These are phyloP conservation scores for Fragaria ananassa DNA, from an alignment of 306 rosid species.

Conservation along the genomic window DNA sequence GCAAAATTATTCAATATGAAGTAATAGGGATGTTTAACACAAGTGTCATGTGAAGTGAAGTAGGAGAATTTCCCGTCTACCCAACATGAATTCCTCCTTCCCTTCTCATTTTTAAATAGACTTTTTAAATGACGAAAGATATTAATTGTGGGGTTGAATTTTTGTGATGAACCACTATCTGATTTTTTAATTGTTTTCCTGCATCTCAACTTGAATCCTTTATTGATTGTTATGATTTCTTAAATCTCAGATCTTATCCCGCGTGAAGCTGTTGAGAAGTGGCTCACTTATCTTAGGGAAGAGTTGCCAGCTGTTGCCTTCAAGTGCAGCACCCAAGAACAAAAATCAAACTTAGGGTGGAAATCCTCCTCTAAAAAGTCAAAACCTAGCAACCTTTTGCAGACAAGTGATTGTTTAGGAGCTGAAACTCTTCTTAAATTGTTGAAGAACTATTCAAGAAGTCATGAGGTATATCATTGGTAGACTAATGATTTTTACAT, in stretches of 20 bases:
- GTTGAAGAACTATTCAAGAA: slow-evolving; percentile 94
- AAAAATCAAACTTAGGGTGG: slow-evolving; percentile 90
- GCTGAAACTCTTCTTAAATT: slow-evolving; percentile 89
- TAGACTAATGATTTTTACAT: background rate
- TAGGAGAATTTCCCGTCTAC: background rate
- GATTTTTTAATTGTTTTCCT: background rate
- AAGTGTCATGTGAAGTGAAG: background rate
- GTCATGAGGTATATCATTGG: slow-evolving; percentile 60
- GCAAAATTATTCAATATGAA: background rate
- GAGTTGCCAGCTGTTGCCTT: slow-evolving; percentile 96
- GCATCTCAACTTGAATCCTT: background rate
- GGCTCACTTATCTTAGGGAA: slow-evolving; percentile 93
- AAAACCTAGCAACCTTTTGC: slow-evolving; percentile 61
- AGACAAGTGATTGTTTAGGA: slow-evolving; percentile 91
- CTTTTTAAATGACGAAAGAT: background rate
- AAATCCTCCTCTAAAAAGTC: slow-evolving; percentile 64
- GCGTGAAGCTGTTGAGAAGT: slow-evolving; percentile 84
- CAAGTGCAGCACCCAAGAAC: slow-evolving; percentile 96
- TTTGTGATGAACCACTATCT: background rate
- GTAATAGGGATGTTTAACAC: background rate
- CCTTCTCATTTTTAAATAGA: background rate
- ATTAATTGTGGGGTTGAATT: background rate
- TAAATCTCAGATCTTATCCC: slow-evolving; percentile 81
- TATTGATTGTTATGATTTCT: slow-evolving; percentile 24
- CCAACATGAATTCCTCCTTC: background rate